Evolutionary conservation across 192 early-diverging fungal genomes (phyloP), one percentile per base, ranked within the genome.

Genomic region (Spizellomyces punctatus): DNA sequence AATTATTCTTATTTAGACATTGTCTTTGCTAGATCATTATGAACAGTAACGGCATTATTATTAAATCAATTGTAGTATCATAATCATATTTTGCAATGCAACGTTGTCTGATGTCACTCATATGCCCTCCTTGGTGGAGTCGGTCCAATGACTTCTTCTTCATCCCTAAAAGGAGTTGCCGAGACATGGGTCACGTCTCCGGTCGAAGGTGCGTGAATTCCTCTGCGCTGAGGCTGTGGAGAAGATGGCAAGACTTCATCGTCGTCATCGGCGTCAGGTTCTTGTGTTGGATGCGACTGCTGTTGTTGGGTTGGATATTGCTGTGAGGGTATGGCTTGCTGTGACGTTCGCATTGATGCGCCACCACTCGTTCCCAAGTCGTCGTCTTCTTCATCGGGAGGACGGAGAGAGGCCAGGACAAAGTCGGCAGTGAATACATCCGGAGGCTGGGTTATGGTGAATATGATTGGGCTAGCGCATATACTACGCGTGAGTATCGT

Each of bases 401-500:
- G 44, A 22, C 16, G 41, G 19, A 57, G 74, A 21, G 80, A 79
- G 21, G 80, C 80, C 8, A 81, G 42, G 16, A 81, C 77, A 21
- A 81, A 73, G 52, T 81, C 80, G 4, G 67, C 64, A 42, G 16
- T 59, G 52, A 72, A 81, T 44, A 81, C 67, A 46, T 81, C 75
- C 10, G 74, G 66, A 19, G 66, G 66, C 16, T 66, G 63, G 1
- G 76, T 73, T 42, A 74, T 64, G 2, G 76, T 74, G 10, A 81
- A 75, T 17, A 78, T 71, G 43, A 81, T 68, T 0, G 79, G 79
- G 42, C 79, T 81, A 58, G 16, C 6, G 36, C 17, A 42, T 27
- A 7, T 12, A 46, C 43, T 10, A 14, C 62, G 5, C 16, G 46
- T 45, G 42, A 68, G 22, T 8, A 0, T 41, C 36, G 7, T 10